phyloP scores from a whole-genome alignment of 164 flowering plant species.

The Magnolia kwangsiensis region DNA sequence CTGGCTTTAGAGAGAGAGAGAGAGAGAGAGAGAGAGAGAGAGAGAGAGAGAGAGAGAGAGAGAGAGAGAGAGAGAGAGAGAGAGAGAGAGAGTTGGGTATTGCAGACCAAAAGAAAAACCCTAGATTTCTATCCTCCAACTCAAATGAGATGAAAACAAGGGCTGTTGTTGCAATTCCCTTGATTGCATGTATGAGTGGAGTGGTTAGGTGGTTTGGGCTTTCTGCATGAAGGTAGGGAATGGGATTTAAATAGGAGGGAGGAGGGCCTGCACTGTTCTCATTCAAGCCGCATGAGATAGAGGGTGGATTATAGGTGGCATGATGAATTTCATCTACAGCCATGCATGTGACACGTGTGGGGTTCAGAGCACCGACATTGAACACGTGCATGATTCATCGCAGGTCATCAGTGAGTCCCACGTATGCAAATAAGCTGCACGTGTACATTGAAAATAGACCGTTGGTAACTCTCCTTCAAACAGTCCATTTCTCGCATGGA shows the following conservation, averaged over 20 bases:
- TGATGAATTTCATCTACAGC: not conserved
- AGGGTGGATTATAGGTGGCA: not conserved
- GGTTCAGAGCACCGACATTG: too few relatives aligned
- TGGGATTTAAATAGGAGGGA: not conserved
- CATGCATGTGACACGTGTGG: not conserved
- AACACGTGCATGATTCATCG: too few relatives aligned
- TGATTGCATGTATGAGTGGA: not conserved
- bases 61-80: not conserved
- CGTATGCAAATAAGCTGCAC: not conserved
- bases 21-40: not conserved
- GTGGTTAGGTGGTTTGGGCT: not conserved
- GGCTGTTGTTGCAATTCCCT: not conserved
- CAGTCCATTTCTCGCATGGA: not conserved
- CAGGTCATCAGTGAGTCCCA: not conserved
- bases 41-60: too few relatives aligned
- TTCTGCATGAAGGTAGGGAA: not conserved
- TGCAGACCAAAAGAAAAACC: not conserved
- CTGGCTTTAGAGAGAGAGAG: not conserved
- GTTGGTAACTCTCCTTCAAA: not conserved
- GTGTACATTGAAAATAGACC: not conserved
- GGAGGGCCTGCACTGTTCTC: not conserved
- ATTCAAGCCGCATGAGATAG: not conserved
- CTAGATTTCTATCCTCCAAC: slow-evolving; percentile 1
- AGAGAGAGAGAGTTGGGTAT: not conserved
- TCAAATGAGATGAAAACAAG: not conserved